Percentiles rank a stretch among this genome's conserved stretches.
phyloP scores from a whole-genome alignment of 176 grass and related monocot species.

The Panicum miliaceum region DNA sequence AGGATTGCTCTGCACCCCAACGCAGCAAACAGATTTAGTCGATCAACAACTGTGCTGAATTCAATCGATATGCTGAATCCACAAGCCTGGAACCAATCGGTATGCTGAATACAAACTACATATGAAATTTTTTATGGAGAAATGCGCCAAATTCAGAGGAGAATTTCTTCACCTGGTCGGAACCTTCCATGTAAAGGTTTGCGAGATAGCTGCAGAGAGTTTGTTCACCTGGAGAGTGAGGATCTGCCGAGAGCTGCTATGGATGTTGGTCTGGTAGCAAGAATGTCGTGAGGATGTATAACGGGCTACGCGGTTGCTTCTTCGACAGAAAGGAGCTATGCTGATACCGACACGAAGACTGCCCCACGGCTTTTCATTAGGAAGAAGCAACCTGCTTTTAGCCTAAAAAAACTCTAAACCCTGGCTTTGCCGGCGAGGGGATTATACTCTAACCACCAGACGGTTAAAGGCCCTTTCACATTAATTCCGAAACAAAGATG shows the following conservation, averaged over 20 bases:
- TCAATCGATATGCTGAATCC: not conserved
- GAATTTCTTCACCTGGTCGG: slow-evolving; percentile 15
- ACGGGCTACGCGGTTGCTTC: slow-evolving; percentile 7
- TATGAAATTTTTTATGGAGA: slow-evolving; percentile 1
- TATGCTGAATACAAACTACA: not conserved
- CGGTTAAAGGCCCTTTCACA: too few species aligned
- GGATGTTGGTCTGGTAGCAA: not conserved
- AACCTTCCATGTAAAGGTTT: slow-evolving; percentile 4
- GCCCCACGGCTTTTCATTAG: too few species aligned
- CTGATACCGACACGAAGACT: not conserved
- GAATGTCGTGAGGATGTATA: not conserved
- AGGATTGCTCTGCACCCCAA: slow-evolving; percentile 41
- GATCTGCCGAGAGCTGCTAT: not conserved
- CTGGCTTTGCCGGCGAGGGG: too few species aligned
- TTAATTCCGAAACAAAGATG: not conserved
- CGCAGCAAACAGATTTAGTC: not conserved
- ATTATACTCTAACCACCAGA: too few species aligned
- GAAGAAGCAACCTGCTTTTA: too few species aligned
- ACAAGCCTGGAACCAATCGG: not conserved
- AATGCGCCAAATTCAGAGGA: not conserved
- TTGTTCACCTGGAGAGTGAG: not conserved
- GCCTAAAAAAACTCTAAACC: too few species aligned
- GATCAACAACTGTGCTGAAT: not conserved
- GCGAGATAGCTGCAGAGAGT: not conserved
- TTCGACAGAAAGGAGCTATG: slow-evolving; percentile 5